phyloP scores from a whole-genome alignment of 2,329 filamentous ascomycete species.

The Emergomyces pasteurianus region DNA sequence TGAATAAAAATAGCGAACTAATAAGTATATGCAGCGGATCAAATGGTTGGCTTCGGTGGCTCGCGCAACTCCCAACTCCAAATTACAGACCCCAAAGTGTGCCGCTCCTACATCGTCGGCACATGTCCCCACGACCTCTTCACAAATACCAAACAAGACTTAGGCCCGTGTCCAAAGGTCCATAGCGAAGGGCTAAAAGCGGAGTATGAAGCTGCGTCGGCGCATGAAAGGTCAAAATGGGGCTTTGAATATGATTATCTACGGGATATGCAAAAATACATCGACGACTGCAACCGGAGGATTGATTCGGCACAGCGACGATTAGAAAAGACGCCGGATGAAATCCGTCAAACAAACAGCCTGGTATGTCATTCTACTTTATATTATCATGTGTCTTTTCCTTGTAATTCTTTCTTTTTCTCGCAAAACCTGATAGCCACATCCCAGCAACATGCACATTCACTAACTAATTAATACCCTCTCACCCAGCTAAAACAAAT shows the following conservation, averaged over 20 bases:
- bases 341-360: constrained; percentile 88
- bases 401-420: not conserved
- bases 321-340: constrained; percentile 93
- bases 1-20: not conserved
- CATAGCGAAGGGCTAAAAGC: constrained; percentile 80
- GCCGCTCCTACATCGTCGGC: constrained; percentile 84
- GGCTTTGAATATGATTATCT: constrained; percentile 96
- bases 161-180: constrained; percentile 76
- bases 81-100: constrained; percentile 86
- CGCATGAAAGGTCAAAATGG: constrained; percentile 61
- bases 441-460: not conserved
- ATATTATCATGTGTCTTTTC: not conserved
- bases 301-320: constrained; percentile 84
- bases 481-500: constrained; percentile 60
- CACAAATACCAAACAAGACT: constrained; percentile 97
- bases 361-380: constrained; percentile 39
- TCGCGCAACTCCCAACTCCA: constrained; percentile 69
- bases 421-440: not conserved
- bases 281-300: constrained; percentile 88
- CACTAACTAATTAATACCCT: not conserved
- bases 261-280: constrained; percentile 90
- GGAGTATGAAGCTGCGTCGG: constrained; percentile 68
- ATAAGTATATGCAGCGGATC: constrained; percentile 32
- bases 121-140: constrained; percentile 98
- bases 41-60: constrained; percentile 68